Percentiles rank a stretch among this genome's conserved stretches.
These are phyloP conservation scores for Aspergillus sp. DNA, from an alignment of 2,329 filamentous ascomycete genomes.

Conservation along the genomic window DNA sequence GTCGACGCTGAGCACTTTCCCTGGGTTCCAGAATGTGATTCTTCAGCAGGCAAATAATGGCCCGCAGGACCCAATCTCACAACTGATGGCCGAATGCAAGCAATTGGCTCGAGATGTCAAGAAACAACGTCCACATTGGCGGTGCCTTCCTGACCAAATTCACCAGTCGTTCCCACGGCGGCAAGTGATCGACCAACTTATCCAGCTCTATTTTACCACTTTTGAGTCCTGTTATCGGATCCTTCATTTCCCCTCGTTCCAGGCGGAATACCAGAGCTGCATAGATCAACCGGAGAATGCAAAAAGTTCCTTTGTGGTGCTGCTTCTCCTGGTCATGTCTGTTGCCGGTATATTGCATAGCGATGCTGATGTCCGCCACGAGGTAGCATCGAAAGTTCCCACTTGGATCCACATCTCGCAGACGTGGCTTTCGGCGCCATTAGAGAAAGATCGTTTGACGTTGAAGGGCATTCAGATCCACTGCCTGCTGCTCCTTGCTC, in stretches of 20 bases:
- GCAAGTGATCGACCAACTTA: conserved; percentile 15
- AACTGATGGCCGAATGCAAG: too few relatives aligned
- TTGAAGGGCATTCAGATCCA: conserved; percentile 27
- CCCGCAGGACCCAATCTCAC: too few relatives aligned
- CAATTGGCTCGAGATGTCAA: conserved; percentile 10
- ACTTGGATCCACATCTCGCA: conserved; percentile 28
- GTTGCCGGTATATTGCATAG: conserved; percentile 20
- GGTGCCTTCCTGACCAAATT: conserved; percentile 3
- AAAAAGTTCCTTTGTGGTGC: conserved; percentile 16
- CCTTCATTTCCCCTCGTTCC: conserved; percentile 28
- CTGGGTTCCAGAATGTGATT: too few relatives aligned
- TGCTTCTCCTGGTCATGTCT: conserved; percentile 24
- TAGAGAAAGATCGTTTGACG: conserved; percentile 20
- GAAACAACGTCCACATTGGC: conserved; percentile 9
- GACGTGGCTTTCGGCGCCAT: conserved; percentile 29
- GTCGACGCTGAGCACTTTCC: too few relatives aligned
- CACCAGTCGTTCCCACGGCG: conserved; percentile 7
- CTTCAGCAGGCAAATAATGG: too few relatives aligned
- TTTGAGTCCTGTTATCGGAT: conserved; percentile 27
- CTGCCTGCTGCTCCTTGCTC: conserved; percentile 26
- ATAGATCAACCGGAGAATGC: conserved; percentile 16
- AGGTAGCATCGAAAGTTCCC: conserved; percentile 6
- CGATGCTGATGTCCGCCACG: conserved; percentile 5
- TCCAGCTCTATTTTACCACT: conserved; percentile 18
- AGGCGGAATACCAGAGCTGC: conserved; percentile 22